Conservation (phyloP, 2,329 filamentous ascomycete genomes). For the Fusarium clavum region DNA sequence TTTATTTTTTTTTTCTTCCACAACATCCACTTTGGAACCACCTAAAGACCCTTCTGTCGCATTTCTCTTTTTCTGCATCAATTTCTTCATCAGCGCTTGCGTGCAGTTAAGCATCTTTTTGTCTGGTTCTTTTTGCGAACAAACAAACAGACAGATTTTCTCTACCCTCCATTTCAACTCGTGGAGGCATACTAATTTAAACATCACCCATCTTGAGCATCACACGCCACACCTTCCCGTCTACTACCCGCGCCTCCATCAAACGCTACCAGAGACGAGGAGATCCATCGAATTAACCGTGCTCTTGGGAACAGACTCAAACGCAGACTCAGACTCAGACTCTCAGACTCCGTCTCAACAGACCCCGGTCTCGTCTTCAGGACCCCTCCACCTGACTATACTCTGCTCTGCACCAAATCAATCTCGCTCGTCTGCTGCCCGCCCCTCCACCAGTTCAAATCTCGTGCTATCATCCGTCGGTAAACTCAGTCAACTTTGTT, state of each 20-base stretch:
- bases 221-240: conserved; percentile 44
- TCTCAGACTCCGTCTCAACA: conserved; percentile 20
- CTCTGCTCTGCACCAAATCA: conserved; percentile 34
- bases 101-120: not conserved
- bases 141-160: conserved; percentile 9
- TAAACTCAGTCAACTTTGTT: conserved; percentile 31
- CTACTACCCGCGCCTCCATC: conserved; percentile 45
- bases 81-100: conserved; percentile 17
- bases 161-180: conserved; percentile 25
- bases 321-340: conserved; percentile 2
- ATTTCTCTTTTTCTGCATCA: conserved; percentile 14
- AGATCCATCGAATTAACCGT: conserved; percentile 34
- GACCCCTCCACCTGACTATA: conserved; percentile 45
- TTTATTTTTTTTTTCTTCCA: conserved; percentile 30
- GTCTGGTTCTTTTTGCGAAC: not conserved
- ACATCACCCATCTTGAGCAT: conserved; percentile 16
- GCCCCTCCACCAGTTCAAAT: conserved; percentile 41
- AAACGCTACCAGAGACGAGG: conserved; percentile 19
- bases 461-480: conserved; percentile 33
- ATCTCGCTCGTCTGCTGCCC: conserved; percentile 21
- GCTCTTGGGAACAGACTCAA: conserved; percentile 31
- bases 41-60: conserved; percentile 17
- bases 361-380: conserved; percentile 37
- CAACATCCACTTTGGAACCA: conserved; percentile 31
- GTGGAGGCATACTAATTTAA: conserved; percentile 42